Evolutionary conservation across 768 basidiomycete species (phyloP), one percentile per base, ranked within the genome.

Genomic region (Tylopilus intermedius): DNA sequence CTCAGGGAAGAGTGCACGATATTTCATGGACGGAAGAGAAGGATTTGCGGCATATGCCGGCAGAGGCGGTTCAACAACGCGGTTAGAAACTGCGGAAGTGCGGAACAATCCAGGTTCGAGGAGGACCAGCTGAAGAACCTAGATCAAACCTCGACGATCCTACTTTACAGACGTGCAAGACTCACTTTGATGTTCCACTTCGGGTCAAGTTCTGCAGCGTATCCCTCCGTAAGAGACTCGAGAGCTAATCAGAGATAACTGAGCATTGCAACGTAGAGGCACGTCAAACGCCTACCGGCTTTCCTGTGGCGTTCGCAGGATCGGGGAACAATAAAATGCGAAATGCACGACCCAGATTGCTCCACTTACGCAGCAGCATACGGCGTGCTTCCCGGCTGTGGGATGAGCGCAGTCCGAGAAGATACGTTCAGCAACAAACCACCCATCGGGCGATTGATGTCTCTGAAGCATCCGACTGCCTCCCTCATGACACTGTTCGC

Each of bases 391-490:
- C 56, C 60, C 6, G 62, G 53, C 15, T 40, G 46, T 15, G 59
- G 65, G 9, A 58, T 39, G 11, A 67, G 29, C 2, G 68, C 73
- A n/a, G 47, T 49, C 47, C 63, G 59, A 32, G 72, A 74, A 30
- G 67, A 66, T 9, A 63, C 55, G 41, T 75, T 70, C 45, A 74
- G 51, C 27, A 74, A 40, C 8, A 62, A 58, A 15, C 73, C 74
- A 4, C 70, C 72, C 18, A 54, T 48, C 8, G 72, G 67, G 2
- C 56, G 61, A 49, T 75, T 75, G 1, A 67, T 50, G 24, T 75
- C 73, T n/a, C 74, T 65, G 59, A 75, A 72, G 50, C 66, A 64
- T 35, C 45, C 50, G 27, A 74, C 53, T 8, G 73, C 72, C 50
- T 67, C 68, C 30, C 42, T 61, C 47, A 65, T 68, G 8, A 72